A percentile compares a stretch with the other conserved stretches of the same genome.
phyloP scores from a whole-genome alignment of 768 basidiomycete genomes.

The Russula dissimulans region DNA sequence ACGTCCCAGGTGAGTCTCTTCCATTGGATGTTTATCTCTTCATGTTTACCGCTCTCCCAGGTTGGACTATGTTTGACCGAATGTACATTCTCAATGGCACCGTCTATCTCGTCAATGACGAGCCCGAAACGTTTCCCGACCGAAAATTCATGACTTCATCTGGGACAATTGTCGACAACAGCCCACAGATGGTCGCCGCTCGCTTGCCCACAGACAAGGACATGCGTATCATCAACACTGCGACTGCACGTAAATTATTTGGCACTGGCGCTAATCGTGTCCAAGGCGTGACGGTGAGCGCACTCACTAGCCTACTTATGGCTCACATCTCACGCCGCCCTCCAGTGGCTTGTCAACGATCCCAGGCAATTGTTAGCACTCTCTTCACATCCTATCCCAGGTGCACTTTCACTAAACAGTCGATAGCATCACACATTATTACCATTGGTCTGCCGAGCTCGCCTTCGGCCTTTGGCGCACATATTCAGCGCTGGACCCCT shows the following conservation, averaged over 20 bases:
- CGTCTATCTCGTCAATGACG: slow-evolving; percentile 71
- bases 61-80: slow-evolving; percentile 85
- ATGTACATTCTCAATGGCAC: slow-evolving; percentile 77
- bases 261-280: slow-evolving; percentile 62
- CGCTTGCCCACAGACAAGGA: slow-evolving; percentile 73
- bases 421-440: slow-evolving; percentile 78
- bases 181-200: slow-evolving; percentile 40
- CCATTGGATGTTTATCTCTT: background rate
- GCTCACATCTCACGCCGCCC: background rate
- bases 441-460: slow-evolving; percentile 88
- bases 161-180: slow-evolving; percentile 49
- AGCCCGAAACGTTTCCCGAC: slow-evolving; percentile 57
- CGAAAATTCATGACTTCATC: slow-evolving; percentile 63
- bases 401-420: background rate
- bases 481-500: slow-evolving; percentile 69
- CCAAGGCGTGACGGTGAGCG: slow-evolving; percentile 65
- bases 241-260: slow-evolving; percentile 59
- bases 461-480: slow-evolving; percentile 91
- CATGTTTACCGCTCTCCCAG: slow-evolving; percentile 32
- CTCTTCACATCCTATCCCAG: background rate
- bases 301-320: slow-evolving; percentile 4
- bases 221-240: slow-evolving; percentile 63
- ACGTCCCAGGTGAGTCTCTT: slow-evolving; percentile 52
- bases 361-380: slow-evolving; percentile 68
- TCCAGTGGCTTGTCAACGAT: slow-evolving; percentile 74